Conservation (phyloP, 2,329 filamentous ascomycete genomes). For the Aspergillus puulaauensis region DNA sequence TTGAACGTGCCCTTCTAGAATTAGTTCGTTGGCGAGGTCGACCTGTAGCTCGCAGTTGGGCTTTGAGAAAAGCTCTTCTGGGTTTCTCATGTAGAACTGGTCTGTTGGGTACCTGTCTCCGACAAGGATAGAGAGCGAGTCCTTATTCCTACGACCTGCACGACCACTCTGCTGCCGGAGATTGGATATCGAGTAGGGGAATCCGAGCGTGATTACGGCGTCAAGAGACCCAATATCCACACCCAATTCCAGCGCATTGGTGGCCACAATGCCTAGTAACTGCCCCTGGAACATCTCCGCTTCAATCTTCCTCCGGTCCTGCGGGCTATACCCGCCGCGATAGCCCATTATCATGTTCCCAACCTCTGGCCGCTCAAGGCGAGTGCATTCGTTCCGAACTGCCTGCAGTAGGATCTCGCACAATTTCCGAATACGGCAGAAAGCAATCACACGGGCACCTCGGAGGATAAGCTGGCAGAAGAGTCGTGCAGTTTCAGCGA, state of each 20-base stretch:
- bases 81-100: conserved; percentile 96
- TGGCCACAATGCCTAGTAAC: conserved; percentile 88
- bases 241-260: conserved; percentile 86
- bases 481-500: conserved; percentile 81
- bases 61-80: conserved; percentile 84
- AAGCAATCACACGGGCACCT: conserved; percentile 88
- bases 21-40: conserved; percentile 86
- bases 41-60: conserved; percentile 88
- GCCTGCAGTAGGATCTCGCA: conserved; percentile 82
- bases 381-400: conserved; percentile 73
- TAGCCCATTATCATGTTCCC: conserved; percentile 88
- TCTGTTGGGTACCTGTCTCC: conserved; percentile 89
- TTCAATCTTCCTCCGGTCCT: conserved; percentile 86
- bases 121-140: conserved; percentile 85
- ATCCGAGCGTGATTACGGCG: conserved; percentile 89
- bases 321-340: conserved; percentile 88
- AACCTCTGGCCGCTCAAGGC: conserved; percentile 72
- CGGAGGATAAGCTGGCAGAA: conserved; percentile 88
- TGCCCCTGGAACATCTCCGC: conserved; percentile 96
- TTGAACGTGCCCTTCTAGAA: conserved; percentile 90
- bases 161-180: conserved; percentile 91
- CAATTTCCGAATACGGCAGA: conserved; percentile 82
- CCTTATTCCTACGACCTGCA: conserved; percentile 87
- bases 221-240: conserved; percentile 94
- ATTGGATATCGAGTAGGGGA: conserved; percentile 94